Evolutionary conservation across 129 eudicot genomes (phyloP).

Genomic region (Heracleum sosnowskyi): DNA sequence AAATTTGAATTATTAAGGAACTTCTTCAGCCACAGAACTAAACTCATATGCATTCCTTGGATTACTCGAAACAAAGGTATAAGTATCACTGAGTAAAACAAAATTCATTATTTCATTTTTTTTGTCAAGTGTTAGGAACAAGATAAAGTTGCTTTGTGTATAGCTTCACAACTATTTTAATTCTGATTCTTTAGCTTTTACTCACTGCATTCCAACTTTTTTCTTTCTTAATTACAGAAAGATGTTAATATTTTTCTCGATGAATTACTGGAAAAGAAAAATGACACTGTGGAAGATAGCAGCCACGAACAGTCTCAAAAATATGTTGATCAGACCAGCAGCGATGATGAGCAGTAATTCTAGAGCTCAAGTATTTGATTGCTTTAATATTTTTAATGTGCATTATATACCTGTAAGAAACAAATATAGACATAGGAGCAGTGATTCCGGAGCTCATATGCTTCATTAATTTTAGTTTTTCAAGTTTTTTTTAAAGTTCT

Average conservation of each 20-base stretch:
- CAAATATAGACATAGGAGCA: background rate
- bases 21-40: background rate
- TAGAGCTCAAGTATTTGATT: background rate
- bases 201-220: background rate
- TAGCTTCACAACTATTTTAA: background rate
- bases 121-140: background rate
- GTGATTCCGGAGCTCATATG: background rate
- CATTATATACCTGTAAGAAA: background rate
- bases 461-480: no score
- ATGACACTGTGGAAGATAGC: background rate
- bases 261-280: background rate
- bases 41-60: background rate
- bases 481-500: background rate
- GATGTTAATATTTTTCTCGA: slow-evolving; percentile 8
- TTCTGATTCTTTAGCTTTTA: background rate
- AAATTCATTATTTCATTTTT: no score
- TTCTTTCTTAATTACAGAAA: background rate
- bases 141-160: background rate
- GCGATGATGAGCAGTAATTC: background rate
- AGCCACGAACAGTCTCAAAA: background rate
- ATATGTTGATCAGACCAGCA: background rate
- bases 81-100: background rate
- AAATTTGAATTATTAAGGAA: background rate
- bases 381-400: background rate
- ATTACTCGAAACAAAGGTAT: background rate